phyloP scores from a whole-genome alignment of 2,329 filamentous ascomycete species.

The Fusarium haematococcum region DNA sequence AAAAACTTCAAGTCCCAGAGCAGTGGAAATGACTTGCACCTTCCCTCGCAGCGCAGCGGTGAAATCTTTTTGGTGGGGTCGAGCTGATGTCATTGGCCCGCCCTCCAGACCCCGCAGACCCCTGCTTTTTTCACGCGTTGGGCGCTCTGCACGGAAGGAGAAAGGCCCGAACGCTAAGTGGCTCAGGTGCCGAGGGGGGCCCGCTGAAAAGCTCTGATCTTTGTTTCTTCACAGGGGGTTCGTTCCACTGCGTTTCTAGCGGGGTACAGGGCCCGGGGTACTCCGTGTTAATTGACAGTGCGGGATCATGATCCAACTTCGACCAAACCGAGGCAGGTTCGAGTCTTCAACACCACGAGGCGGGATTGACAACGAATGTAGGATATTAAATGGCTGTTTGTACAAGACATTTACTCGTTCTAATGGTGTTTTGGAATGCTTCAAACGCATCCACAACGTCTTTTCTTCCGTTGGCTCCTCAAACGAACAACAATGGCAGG shows the following conservation, averaged over 20 bases:
- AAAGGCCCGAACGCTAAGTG: constrained; percentile 8
- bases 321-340: not conserved
- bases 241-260: constrained; percentile 20
- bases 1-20: constrained; percentile 14
- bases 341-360: not conserved
- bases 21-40: constrained; percentile 20
- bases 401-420: not conserved
- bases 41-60: constrained; percentile 21
- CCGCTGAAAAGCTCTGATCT: constrained; percentile 32
- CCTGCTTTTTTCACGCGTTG: constrained; percentile 30
- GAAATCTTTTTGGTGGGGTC: constrained; percentile 47
- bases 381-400: not conserved
- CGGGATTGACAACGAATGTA: not conserved
- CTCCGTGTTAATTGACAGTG: constrained; percentile 30
- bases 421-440: not conserved
- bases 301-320: not conserved
- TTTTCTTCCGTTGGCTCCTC: not conserved
- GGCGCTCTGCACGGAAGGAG: constrained; percentile 9
- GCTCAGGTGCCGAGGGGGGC: constrained; percentile 17
- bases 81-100: constrained; percentile 46
- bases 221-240: constrained; percentile 27
- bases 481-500: constrained; percentile 7
- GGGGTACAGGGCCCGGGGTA: constrained; percentile 26
- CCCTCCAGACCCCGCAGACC: constrained; percentile 31
- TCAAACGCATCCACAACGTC: not conserved